Percentiles rank a stretch among this genome's conserved stretches.
These are phyloP conservation scores for Gautieria morchelliformis DNA, from an alignment of 768 basidiomycete species.

Conservation along the genomic window DNA sequence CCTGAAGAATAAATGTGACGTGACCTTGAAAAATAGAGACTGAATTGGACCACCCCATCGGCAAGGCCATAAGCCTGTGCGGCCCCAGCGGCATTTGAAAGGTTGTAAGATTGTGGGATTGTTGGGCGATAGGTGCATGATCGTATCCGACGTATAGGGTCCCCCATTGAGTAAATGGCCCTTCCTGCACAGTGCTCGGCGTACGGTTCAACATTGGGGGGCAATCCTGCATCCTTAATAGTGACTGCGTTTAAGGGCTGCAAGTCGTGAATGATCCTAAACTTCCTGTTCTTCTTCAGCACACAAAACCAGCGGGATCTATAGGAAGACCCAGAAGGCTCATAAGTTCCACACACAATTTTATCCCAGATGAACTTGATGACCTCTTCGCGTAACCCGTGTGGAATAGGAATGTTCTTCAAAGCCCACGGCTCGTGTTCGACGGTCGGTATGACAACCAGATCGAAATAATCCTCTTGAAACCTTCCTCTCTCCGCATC, in stretches of 20 bases:
- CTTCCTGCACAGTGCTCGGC: conserved; percentile 19
- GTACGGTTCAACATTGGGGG: conserved; percentile 25
- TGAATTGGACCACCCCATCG: conserved; percentile 34
- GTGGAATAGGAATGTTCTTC: conserved; percentile 27
- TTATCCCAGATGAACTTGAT: conserved; percentile 23
- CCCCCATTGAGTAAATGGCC: conserved; percentile 14
- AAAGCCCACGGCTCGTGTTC: conserved; percentile 28
- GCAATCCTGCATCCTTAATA: conserved; percentile 25
- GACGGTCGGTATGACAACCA: conserved; percentile 23
- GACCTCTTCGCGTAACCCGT: conserved; percentile 23
- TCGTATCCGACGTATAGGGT: conserved; percentile 15
- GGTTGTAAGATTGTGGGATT: conserved; percentile 29
- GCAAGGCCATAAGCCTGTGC: conserved; percentile 20
- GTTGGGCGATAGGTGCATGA: conserved; percentile 15
- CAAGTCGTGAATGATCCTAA: conserved; percentile 27
- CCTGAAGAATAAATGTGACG: conserved; percentile 26
- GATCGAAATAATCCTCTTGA: conserved; percentile 19
- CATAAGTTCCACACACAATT: conserved; percentile 27
- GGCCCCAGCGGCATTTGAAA: conserved; percentile 27
- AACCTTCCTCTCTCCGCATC: conserved; percentile 15
- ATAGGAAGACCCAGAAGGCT: conserved; percentile 27
- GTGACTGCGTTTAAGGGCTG: conserved; percentile 30
- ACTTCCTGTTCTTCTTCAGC: conserved; percentile 28
- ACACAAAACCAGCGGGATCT: conserved; percentile 30
- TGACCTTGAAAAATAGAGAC: conserved; percentile 32